These are phyloP conservation scores for Puccinia horiana DNA, from an alignment of 1,284 basidiomycete genomes.

Conservation along the genomic window DNA sequence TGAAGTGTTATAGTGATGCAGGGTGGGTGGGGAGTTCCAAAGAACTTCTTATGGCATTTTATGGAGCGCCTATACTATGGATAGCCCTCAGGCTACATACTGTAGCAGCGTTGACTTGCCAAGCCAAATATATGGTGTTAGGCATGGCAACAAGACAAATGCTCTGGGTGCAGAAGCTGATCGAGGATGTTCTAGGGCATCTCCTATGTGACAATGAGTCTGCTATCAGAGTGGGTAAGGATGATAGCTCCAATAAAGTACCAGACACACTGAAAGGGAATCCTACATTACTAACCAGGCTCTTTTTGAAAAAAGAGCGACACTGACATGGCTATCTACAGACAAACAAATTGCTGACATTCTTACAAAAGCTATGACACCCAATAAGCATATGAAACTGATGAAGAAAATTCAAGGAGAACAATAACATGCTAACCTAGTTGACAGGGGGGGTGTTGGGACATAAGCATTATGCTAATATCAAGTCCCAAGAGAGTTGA, in stretches of 20 bases:
- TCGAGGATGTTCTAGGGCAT: not conserved
- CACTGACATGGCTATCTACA: not conserved
- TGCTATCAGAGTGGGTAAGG: not conserved
- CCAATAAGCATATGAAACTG: not conserved
- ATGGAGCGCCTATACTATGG: conserved; percentile 1
- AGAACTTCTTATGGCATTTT: conserved; percentile 17
- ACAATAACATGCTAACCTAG: no score
- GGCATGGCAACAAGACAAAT: not conserved
- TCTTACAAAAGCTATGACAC: not conserved
- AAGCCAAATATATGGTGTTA: conserved; percentile 7
- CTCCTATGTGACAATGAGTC: not conserved
- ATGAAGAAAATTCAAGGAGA: no score
- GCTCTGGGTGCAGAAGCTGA: not conserved
- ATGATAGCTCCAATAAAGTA: no score
- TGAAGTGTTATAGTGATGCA: conserved; percentile 5
- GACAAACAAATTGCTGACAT: not conserved
- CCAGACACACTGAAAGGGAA: not conserved
- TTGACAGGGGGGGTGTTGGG: no score
- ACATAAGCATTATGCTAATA: no score
- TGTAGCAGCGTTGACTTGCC: conserved; percentile 13
- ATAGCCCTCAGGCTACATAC: not conserved
- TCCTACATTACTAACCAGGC: conserved; percentile 16
- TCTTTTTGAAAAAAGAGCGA: not conserved
- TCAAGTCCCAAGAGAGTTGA: no score
- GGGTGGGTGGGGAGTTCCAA: not conserved